Evolutionary conservation across 169 alveolate genomes (phyloP), one percentile per base, ranked within the genome.

Genomic region (Cryptosporidium andersoni): DNA sequence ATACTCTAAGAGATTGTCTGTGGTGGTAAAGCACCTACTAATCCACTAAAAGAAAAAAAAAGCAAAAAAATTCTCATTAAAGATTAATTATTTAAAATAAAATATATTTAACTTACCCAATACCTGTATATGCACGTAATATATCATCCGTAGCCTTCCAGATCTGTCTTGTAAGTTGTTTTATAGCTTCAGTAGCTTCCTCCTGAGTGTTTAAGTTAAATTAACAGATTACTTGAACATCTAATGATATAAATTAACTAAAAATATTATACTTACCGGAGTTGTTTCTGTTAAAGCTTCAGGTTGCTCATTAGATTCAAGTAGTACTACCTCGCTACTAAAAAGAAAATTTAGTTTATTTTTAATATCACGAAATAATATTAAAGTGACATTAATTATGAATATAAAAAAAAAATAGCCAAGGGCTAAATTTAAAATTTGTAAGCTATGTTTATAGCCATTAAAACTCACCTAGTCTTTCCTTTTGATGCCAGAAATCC

Each of bases 111-210:
- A 74, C 85, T 55, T 74, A 74, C 85, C 74, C 55, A n/a, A 74
- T 74, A 37, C 85, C 85, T 8, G 85, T 74, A n/a, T 74, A 68
- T n/a, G 85, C 85, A 74, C 67, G 85, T 37, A 74, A 34, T 9
- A 74, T 74, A 48, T 74, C 74, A 45, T 74, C 85, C 2, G 85
- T 74, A 2, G 85, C 60, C 43, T 74, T 74, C 85, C 85, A 74
- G 25, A 74, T 74, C 48, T 74, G 55, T 1, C 37, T 74, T 12
- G 85, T 74, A 36, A 74, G 37, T n/a, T 74, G 74, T 25, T 43
- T 74, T 51, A 74, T 43, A 2, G 47, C 6, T 48, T 74, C 74
- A 25, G 55, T 68, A 4, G 85, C 85, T 42, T 74, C 85, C 85
- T 74, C 85, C 85, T 74, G 39, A 36, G 55, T 40, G 12, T 62